Evolutionary conservation across 164 flowering plant species (phyloP).

Genomic region (Vitis amurensis): DNA sequence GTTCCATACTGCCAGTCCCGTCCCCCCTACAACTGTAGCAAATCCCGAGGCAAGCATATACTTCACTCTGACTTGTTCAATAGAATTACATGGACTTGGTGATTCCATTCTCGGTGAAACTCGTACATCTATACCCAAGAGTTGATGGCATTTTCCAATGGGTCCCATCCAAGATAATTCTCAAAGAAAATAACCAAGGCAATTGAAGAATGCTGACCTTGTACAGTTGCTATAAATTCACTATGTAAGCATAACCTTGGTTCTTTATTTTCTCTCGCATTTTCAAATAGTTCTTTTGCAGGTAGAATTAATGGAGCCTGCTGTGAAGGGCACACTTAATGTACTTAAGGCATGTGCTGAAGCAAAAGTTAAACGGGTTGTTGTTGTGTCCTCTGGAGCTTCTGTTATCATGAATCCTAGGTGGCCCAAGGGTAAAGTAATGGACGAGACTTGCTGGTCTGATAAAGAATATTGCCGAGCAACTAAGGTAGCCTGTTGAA

Average conservation of each 20-base stretch:
- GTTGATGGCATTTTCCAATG: background rate
- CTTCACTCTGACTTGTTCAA: background rate
- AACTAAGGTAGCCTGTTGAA: constrained; percentile 24
- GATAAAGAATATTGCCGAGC: constrained; percentile 36
- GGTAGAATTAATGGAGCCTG: constrained; percentile 56
- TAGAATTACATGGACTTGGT: background rate
- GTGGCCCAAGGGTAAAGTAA: constrained; percentile 36
- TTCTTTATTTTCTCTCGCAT: background rate
- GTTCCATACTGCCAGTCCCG: constrained; percentile 63
- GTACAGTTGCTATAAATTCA: no score
- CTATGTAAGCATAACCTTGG: no score
- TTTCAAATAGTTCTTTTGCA: constrained; percentile 9
- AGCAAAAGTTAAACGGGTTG: constrained; percentile 46
- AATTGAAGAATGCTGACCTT: background rate
- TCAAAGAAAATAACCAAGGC: background rate
- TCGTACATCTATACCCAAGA: background rate
- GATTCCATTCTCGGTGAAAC: background rate
- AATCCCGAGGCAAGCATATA: constrained; percentile 45
- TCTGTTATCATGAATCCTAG: constrained; percentile 41
- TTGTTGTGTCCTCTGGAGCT: constrained; percentile 46
- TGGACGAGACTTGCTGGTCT: constrained; percentile 59
- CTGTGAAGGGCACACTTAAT: constrained; percentile 53
- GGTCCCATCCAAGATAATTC: background rate
- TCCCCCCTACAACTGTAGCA: constrained; percentile 32
- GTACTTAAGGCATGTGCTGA: constrained; percentile 46